Evolutionary conservation across 129 eudicot species (phyloP), one percentile per base, ranked within the genome.

Genomic region (Helianthus tuberosus): DNA sequence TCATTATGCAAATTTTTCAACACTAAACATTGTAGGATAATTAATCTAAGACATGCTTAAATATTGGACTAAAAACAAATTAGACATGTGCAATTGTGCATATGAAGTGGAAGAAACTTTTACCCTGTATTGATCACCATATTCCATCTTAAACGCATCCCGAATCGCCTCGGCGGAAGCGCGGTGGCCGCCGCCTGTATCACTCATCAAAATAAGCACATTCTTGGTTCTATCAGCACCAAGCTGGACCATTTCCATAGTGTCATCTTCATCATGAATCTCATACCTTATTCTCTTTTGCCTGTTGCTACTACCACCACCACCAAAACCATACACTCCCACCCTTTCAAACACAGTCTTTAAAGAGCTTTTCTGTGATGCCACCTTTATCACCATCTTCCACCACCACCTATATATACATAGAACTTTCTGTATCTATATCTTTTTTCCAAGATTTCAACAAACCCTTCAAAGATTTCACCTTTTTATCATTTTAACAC

Each of bases 91-190:
- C 20, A 61, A 0, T 12, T 38, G 5, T n/a, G 50, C 47, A 64
- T 36, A 66, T 61, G 17, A 44, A 70, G 48, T 9, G n/a, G 11
- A 11, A 41, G 52, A 23, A n/a, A 39, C 10, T 15, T 11, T 2
- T 75, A 89, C 98, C 86, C 74, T 87, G 58, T 92, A 92, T 75
- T 89, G 87, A 80, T 92, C 98, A 44, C 96, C 98, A 67, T 68
- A 92, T 83, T 92, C 94, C 47, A 89, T 79, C 65, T 85, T 84
- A 77, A 92, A 92, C 0, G 98, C 98, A 63, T 92, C 98, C 29
- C 94, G 78, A 44, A 92, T 92, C 20, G 98, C 91, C 87, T 92
- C 98, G 12, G 96, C 98, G 4, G 98, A 92, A 3, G 98, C 98
- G 1, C 98, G 80, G 72, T 92, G 98, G 70, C 98, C 96, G 1